Conservation (phyloP, 768 basidiomycete genomes). For the Boletus pseudopeckii region DNA sequence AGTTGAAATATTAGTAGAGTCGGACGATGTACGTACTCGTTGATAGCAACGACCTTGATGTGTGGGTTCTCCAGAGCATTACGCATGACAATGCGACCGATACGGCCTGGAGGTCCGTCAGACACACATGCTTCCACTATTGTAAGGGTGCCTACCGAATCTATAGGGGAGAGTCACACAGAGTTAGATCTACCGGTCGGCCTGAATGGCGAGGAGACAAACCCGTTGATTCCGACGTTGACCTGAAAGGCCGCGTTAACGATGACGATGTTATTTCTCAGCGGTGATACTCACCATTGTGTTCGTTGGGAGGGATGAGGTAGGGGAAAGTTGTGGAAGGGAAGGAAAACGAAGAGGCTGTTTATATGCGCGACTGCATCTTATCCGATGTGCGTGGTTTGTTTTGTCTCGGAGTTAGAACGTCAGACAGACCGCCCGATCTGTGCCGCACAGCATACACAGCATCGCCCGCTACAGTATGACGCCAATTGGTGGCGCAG, state of each 20-base stretch:
- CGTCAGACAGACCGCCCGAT: constrained; percentile 10
- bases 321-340: not conserved
- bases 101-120: constrained; percentile 67
- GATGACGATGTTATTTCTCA: not conserved
- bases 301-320: constrained; percentile 5
- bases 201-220: constrained; percentile 26
- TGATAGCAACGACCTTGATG: constrained; percentile 88
- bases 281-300: constrained; percentile 25
- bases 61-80: constrained; percentile 79
- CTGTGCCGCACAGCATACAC: constrained; percentile 9
- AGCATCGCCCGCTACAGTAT: no score
- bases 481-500: no score
- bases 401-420: constrained; percentile 27
- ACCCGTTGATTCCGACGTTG: constrained; percentile 98
- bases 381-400: constrained; percentile 22
- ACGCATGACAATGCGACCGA: constrained; percentile 96
- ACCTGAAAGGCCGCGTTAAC: constrained; percentile 37
- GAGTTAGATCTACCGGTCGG: constrained; percentile 13
- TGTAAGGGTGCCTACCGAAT: constrained; percentile 59
- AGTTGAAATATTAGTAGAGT: not conserved
- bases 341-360: constrained; percentile 1
- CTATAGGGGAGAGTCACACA: constrained; percentile 27
- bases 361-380: constrained; percentile 28
- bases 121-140: not conserved
- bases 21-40: constrained; percentile 63